These are phyloP conservation scores for Epichloe aotearoae DNA, from an alignment of 2,329 filamentous ascomycete species.

Conservation along the genomic window DNA sequence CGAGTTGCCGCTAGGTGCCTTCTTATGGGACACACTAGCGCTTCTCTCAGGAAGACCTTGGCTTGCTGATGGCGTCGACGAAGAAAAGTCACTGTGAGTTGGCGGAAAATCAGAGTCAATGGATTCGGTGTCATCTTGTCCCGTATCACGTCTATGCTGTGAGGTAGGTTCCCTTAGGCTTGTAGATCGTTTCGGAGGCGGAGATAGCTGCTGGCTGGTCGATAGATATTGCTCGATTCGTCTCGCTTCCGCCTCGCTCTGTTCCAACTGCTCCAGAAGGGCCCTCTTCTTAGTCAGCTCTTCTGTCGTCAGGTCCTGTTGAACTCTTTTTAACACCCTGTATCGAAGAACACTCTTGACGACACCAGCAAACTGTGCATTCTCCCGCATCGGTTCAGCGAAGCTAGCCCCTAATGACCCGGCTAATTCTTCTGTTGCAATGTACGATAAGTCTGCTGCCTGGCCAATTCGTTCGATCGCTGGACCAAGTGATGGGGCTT, in stretches of 20 bases:
- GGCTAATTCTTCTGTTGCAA: constrained; percentile 85
- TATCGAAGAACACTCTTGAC: constrained; percentile 83
- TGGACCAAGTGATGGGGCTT: constrained; percentile 72
- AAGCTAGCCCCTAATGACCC: constrained; percentile 83
- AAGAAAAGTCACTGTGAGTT: constrained; percentile 58
- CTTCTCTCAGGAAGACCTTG: constrained; percentile 53
- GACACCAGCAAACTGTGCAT: constrained; percentile 90
- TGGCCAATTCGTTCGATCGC: constrained; percentile 93
- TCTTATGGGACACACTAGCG: constrained; percentile 48
- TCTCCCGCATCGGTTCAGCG: constrained; percentile 94
- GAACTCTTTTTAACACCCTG: constrained; percentile 81
- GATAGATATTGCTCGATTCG: constrained; percentile 88
- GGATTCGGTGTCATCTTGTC: constrained; percentile 67
- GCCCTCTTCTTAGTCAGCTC: constrained; percentile 78
- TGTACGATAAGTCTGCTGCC: constrained; percentile 89
- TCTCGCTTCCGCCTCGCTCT: constrained; percentile 82
- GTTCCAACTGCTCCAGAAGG: constrained; percentile 77
- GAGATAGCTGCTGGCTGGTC: constrained; percentile 49
- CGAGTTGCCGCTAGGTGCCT: constrained; percentile 74
- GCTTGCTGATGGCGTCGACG: constrained; percentile 56
- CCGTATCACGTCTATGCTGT: constrained; percentile 40
- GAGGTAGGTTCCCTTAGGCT: constrained; percentile 38
- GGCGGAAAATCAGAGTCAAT: constrained; percentile 95
- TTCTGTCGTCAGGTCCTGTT: constrained; percentile 94
- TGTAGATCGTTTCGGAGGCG: constrained; percentile 54